phyloP scores from a whole-genome alignment of 129 eudicot genomes.

The Centaurea solstitialis region DNA sequence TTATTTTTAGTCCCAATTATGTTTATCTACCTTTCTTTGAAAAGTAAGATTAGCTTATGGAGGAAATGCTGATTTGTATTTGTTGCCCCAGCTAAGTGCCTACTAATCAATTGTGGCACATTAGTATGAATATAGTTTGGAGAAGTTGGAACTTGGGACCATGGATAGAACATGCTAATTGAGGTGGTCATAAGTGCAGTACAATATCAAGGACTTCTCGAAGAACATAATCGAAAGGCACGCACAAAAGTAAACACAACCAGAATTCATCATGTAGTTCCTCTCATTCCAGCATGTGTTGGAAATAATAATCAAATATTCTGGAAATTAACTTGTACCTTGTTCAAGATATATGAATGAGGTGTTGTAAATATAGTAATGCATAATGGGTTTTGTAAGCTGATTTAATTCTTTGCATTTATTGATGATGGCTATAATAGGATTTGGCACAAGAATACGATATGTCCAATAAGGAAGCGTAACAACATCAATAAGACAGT shows the following conservation, averaged over 20 bases:
- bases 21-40: background rate
- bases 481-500: background rate
- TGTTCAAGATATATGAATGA: background rate
- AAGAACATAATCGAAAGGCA: background rate
- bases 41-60: background rate
- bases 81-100: background rate
- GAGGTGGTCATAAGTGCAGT: background rate
- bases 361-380: background rate
- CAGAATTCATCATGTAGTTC: background rate
- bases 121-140: background rate
- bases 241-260: background rate
- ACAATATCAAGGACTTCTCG: background rate
- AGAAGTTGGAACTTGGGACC: background rate
- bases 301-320: background rate
- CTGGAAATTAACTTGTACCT: background rate
- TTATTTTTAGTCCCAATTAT: background rate
- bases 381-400: background rate
- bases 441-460: background rate
- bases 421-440: background rate
- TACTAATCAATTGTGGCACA: background rate
- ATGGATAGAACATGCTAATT: background rate
- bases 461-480: background rate
- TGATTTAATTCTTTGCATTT: background rate
- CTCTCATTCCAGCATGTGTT: background rate
- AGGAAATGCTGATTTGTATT: background rate